Conservation (phyloP, 495 filamentous ascomycete genomes). For the Aspergillus saccharolyticus region DNA sequence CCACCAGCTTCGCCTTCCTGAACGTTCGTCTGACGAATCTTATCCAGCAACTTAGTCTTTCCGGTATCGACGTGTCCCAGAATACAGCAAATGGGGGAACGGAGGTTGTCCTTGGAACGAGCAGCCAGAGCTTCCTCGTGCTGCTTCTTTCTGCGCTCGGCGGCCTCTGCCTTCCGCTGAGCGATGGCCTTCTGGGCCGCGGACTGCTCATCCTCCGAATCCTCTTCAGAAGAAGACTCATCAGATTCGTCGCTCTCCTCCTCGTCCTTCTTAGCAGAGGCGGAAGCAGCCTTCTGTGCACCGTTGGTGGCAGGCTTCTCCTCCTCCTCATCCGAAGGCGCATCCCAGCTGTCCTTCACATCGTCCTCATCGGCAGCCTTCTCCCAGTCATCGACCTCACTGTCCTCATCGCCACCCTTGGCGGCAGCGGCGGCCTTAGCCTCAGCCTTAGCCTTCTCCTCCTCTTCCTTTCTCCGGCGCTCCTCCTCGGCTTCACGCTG, state of each 20-base stretch:
- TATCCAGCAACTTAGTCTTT: constrained; percentile 98
- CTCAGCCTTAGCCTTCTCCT: constrained; percentile 57
- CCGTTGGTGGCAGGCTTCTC: constrained; percentile 32
- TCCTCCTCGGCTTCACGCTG: constrained; percentile 63
- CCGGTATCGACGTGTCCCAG: constrained; percentile 99
- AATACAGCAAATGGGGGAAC: constrained; percentile 99
- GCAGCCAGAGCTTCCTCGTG: constrained; percentile 90
- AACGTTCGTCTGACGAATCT: constrained; percentile 97
- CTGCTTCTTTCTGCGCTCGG: constrained; percentile 79
- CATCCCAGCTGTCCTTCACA: constrained; percentile 95
- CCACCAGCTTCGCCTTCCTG: constrained; percentile 99
- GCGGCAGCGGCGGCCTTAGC: constrained; percentile 54
- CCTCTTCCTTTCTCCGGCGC: constrained; percentile 61
- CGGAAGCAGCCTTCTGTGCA: constrained; percentile 28
- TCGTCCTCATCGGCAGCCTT: constrained; percentile 71
- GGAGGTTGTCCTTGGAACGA: constrained; percentile 87
- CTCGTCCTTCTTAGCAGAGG: constrained; percentile 19
- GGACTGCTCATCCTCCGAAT: constrained; percentile 66
- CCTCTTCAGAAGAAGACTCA: constrained; percentile 52
- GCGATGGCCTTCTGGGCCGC: constrained; percentile 63
- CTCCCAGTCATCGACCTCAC: constrained; percentile 83
- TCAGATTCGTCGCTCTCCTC: constrained; percentile 40
- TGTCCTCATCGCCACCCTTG: constrained; percentile 50
- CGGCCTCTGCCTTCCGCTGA: constrained; percentile 79
- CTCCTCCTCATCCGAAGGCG: constrained; percentile 72